Evolutionary conservation across 1,284 basidiomycete species (phyloP).

Genomic region (Phellopilus nigrolimitatus): DNA sequence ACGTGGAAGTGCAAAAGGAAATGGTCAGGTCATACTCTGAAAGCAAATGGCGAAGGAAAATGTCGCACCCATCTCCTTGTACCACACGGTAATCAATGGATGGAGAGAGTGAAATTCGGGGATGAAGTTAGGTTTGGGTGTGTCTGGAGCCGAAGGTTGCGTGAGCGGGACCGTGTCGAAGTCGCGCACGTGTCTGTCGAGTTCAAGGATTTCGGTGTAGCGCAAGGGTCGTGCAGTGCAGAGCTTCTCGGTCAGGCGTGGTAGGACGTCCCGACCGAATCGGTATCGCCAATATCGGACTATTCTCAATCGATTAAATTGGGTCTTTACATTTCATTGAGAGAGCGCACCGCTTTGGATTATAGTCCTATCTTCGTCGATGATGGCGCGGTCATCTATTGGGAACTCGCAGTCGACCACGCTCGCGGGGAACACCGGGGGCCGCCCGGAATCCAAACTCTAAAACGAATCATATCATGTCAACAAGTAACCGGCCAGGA

Average conservation of each 20-base stretch:
- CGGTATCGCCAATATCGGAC: constrained; percentile 19
- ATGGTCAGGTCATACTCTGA: background rate
- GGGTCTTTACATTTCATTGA: background rate
- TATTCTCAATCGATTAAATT: background rate
- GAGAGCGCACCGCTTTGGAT: constrained; percentile 5
- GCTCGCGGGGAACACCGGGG: constrained; percentile 1
- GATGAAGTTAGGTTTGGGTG: background rate
- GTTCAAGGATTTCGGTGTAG: constrained; percentile 21
- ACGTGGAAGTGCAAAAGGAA: background rate
- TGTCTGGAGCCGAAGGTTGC: background rate
- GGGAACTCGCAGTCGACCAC: constrained; percentile 16
- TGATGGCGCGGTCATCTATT: constrained; percentile 4
- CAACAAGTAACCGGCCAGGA: background rate
- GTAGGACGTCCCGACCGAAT: constrained; percentile 17
- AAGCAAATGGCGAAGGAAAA: background rate
- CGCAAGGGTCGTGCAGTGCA: constrained; percentile 16
- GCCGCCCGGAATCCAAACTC: constrained; percentile 12
- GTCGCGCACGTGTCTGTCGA: constrained; percentile 20
- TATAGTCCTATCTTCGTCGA: constrained; percentile 3
- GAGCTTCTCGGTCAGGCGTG: constrained; percentile 9
- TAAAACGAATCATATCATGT: background rate
- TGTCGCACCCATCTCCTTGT: constrained; percentile 15
- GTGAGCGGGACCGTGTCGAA: constrained; percentile 7
- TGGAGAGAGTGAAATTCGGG: constrained; percentile 7
- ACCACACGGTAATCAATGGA: constrained; percentile 2